These are phyloP conservation scores for Akebia trifoliata DNA, from an alignment of 164 flowering plant species.

Conservation along the genomic window DNA sequence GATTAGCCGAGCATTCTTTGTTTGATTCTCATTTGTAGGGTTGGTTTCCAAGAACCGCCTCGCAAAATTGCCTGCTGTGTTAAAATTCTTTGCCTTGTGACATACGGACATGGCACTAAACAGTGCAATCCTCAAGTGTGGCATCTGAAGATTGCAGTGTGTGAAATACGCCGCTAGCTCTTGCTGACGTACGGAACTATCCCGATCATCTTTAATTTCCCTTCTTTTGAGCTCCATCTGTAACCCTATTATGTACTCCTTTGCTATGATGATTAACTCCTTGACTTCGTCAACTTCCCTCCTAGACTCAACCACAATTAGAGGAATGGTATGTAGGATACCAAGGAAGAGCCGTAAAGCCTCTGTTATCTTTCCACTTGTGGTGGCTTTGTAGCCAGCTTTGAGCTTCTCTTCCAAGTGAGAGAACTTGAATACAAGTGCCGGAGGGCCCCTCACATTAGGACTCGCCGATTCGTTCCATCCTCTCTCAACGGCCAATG, in stretches of 20 bases:
- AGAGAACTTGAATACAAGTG: slow-evolving; percentile 29
- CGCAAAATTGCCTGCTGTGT: slow-evolving; percentile 41
- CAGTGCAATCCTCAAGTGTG: slow-evolving; percentile 41
- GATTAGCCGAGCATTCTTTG: slow-evolving; percentile 35
- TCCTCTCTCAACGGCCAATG: slow-evolving; percentile 32
- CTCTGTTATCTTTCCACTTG: slow-evolving; percentile 28
- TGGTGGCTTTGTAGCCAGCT: slow-evolving; percentile 30
- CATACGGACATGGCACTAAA: slow-evolving; percentile 42
- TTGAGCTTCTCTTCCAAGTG: slow-evolving; percentile 31
- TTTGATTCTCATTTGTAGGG: slow-evolving; percentile 35
- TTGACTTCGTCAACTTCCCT: slow-evolving; percentile 51
- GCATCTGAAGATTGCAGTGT: slow-evolving; percentile 43
- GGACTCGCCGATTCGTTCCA: slow-evolving; percentile 35
- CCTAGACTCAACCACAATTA: slow-evolving; percentile 44
- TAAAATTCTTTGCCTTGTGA: slow-evolving; percentile 35
- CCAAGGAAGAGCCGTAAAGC: slow-evolving; percentile 28
- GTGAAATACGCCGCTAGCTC: slow-evolving; percentile 53
- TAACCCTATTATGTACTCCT: slow-evolving; percentile 40
- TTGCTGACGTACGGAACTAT: slow-evolving; percentile 48
- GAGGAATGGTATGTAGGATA: slow-evolving; percentile 39
- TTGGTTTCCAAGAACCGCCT: slow-evolving; percentile 39
- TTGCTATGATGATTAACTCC: slow-evolving; percentile 36
- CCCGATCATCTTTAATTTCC: slow-evolving; percentile 30
- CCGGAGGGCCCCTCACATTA: slow-evolving; percentile 37
- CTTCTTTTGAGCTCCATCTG: slow-evolving; percentile 39